phyloP scores from a whole-genome alignment of 2,329 filamentous ascomycete species.

The Meredithiella fracta region DNA sequence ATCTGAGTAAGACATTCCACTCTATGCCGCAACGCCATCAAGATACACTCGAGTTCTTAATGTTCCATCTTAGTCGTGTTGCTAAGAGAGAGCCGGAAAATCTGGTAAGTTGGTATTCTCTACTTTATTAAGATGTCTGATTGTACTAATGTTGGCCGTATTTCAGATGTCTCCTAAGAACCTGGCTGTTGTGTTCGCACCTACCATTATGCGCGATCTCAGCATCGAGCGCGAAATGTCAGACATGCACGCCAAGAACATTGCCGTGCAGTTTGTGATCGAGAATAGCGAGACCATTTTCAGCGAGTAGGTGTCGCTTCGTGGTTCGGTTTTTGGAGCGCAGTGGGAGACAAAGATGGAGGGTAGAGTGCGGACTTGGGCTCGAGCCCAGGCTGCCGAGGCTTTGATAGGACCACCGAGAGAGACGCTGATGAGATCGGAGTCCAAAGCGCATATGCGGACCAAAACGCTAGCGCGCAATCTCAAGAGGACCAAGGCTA shows the following conservation, averaged over 20 bases:
- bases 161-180: conserved; percentile 85
- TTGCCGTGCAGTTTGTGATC: conserved; percentile 80
- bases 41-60: conserved; percentile 80
- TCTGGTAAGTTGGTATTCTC: conserved; percentile 37
- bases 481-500: not conserved
- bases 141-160: not conserved
- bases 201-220: conserved; percentile 86
- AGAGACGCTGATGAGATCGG: conserved; percentile 1
- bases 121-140: not conserved
- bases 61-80: conserved; percentile 83
- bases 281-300: conserved; percentile 81
- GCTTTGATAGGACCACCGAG: not conserved
- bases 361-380: not conserved
- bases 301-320: conserved; percentile 24
- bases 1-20: conserved; percentile 57
- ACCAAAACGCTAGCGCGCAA: conserved; percentile 1
- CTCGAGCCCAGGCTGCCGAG: not conserved
- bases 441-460: not conserved
- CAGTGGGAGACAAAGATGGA: not conserved
- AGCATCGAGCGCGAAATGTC: conserved; percentile 89
- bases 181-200: conserved; percentile 89
- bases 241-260: conserved; percentile 86
- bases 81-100: conserved; percentile 72
- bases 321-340: conserved; percentile 6
- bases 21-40: conserved; percentile 69